phyloP scores from a whole-genome alignment of 306 rosid genomes.

The Aeschynomene evenia region DNA sequence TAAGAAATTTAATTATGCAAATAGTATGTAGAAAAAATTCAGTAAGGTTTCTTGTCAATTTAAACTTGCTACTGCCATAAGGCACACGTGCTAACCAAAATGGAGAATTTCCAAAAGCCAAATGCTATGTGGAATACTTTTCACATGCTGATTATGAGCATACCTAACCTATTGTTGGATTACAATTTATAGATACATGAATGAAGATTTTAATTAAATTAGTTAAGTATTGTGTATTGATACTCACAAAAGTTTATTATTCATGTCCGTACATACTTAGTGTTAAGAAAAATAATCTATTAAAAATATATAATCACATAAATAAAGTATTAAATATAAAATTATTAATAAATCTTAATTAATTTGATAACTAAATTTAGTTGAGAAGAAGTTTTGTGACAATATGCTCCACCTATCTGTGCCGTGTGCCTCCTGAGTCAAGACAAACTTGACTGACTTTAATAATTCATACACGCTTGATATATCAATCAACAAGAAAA shows the following conservation, averaged over 20 bases:
- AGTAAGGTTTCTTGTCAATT: background rate
- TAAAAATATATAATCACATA: too few relatives aligned
- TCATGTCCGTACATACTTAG: background rate
- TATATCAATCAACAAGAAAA: constrained; percentile 21
- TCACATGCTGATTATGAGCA: background rate
- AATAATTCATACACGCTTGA: constrained; percentile 38
- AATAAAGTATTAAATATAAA: too few relatives aligned
- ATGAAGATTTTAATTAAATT: background rate
- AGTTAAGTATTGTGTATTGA: background rate
- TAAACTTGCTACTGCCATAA: background rate
- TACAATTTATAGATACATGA: too few relatives aligned
- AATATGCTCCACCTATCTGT: constrained; percentile 32
- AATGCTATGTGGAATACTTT: constrained; percentile 36
- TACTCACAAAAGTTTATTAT: background rate
- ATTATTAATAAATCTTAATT: too few relatives aligned
- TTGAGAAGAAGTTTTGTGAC: too few relatives aligned
- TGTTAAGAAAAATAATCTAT: too few relatives aligned
- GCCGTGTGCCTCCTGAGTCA: constrained; percentile 38
- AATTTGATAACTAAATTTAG: too few relatives aligned
- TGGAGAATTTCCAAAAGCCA: constrained; percentile 20
- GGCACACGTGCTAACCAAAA: background rate
- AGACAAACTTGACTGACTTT: constrained; percentile 53
- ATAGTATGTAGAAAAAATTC: background rate
- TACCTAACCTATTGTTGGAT: too few relatives aligned
- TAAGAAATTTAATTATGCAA: too few relatives aligned